Percentiles rank a stretch among this genome's conserved stretches.
phyloP scores from a whole-genome alignment of 441 rosid species.

The Adansonia rubrostipa region DNA sequence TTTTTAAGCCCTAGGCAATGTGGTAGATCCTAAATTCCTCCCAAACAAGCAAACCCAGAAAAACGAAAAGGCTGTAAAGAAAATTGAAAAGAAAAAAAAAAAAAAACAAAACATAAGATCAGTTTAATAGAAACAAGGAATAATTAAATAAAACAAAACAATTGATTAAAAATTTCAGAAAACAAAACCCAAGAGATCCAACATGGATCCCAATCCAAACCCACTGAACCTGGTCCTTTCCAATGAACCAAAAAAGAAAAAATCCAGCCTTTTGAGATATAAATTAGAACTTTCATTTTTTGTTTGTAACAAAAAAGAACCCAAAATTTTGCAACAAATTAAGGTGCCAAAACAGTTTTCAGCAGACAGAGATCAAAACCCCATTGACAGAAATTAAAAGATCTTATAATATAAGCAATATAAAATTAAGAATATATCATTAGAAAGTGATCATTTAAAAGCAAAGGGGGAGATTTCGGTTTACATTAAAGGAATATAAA shows the following conservation, averaged over 20 bases:
- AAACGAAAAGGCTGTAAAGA: constrained; percentile 31
- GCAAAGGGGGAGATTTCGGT: not conserved
- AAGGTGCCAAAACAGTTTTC: constrained; percentile 36
- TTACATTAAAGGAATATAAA: not conserved
- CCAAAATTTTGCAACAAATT: constrained; percentile 46
- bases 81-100: constrained; percentile 20
- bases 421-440: not conserved
- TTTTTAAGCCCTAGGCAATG: constrained; percentile 49
- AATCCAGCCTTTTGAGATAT: constrained; percentile 24
- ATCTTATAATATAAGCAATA: constrained; percentile 35
- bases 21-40: constrained; percentile 46
- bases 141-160: constrained; percentile 24
- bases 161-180: constrained; percentile 25
- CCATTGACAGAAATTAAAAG: constrained; percentile 44
- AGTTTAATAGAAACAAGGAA: constrained; percentile 36
- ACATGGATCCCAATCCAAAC: constrained; percentile 81
- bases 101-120: constrained; percentile 61
- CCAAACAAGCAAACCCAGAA: constrained; percentile 62
- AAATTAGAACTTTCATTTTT: constrained; percentile 17
- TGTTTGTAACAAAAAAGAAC: constrained; percentile 4
- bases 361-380: constrained; percentile 38
- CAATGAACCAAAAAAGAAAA: constrained; percentile 19
- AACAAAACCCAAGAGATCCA: constrained; percentile 64
- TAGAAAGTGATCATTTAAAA: constrained; percentile 19
- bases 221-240: constrained; percentile 61